phyloP scores from a whole-genome alignment of 2,329 filamentous ascomycete species.

The Exophiala calicioides region DNA sequence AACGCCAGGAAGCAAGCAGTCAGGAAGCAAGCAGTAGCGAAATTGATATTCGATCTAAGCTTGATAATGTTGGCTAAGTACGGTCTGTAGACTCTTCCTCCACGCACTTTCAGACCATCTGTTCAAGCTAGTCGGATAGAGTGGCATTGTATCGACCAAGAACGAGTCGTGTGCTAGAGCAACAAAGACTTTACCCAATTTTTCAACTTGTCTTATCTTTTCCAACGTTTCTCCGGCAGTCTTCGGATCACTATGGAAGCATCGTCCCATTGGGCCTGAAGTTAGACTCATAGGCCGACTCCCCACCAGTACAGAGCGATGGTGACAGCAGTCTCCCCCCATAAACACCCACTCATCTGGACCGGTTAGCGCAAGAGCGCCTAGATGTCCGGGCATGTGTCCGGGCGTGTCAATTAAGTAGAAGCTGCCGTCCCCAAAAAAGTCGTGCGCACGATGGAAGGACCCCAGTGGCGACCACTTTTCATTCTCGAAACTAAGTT shows the following conservation, averaged over 20 bases:
- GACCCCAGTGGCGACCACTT: constrained; percentile 37
- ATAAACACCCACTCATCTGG: constrained; percentile 50
- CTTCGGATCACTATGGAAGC: constrained; percentile 31
- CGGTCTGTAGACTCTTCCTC: background rate
- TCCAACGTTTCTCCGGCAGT: constrained; percentile 29
- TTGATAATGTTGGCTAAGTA: constrained; percentile 4
- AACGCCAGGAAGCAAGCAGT: too few relatives aligned
- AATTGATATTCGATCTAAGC: too few relatives aligned
- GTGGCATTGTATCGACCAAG: constrained; percentile 9
- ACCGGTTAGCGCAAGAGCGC: constrained; percentile 25
- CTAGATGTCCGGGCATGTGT: constrained; percentile 32
- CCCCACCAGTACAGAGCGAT: constrained; percentile 8
- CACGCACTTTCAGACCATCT: background rate
- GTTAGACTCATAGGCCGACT: constrained; percentile 13
- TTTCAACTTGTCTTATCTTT: constrained; percentile 24
- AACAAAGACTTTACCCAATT: constrained; percentile 5
- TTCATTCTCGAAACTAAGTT: constrained; percentile 39
- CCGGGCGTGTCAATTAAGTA: constrained; percentile 52
- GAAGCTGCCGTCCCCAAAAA: constrained; percentile 59
- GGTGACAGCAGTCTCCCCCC: constrained; percentile 51
- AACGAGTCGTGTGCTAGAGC: constrained; percentile 14
- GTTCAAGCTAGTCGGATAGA: constrained; percentile 6
- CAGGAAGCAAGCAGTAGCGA: too few relatives aligned
- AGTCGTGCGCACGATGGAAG: constrained; percentile 43
- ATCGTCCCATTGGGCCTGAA: constrained; percentile 2